Evolutionary conservation across 169 alveolate species (phyloP).

Genomic region (Eimeria zaria): DNA sequence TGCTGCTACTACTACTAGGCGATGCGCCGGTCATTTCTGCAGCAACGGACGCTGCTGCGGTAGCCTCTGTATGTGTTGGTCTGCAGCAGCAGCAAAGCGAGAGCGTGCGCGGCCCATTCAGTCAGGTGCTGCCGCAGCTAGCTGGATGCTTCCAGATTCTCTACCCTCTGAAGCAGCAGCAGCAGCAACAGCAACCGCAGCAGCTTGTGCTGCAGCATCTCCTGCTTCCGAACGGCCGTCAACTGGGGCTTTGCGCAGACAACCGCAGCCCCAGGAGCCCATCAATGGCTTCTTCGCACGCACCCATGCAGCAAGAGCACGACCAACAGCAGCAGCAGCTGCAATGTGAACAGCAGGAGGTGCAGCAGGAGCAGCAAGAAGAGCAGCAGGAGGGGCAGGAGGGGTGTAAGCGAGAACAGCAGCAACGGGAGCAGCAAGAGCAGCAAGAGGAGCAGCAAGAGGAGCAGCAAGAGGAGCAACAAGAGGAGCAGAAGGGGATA

Average conservation of each 20-base stretch:
- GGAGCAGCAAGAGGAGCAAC: background rate
- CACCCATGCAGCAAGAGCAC: background rate
- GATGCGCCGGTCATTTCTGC: background rate
- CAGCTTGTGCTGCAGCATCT: conserved; percentile 45
- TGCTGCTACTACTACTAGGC: background rate
- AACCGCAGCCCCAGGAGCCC: conserved; percentile 39
- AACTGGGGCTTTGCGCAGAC: background rate
- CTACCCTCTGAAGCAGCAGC: conserved; percentile 53
- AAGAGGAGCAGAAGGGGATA: background rate
- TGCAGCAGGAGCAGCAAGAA: conserved; percentile 39
- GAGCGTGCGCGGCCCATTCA: conserved; percentile 30
- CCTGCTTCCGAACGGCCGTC: background rate
- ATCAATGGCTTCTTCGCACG: background rate
- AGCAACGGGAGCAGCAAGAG: background rate
- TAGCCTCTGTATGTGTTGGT: background rate
- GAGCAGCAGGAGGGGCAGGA: too few species aligned
- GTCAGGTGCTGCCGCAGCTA: conserved; percentile 76
- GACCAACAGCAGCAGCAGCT: conserved; percentile 3
- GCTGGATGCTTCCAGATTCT: conserved; percentile 48
- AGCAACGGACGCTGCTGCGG: background rate
- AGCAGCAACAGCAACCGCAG: conserved; percentile 39
- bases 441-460: background rate
- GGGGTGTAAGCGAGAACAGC: background rate
- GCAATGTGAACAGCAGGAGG: background rate
- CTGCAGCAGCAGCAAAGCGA: conserved; percentile 53